Evolutionary conservation across 129 eudicot species (phyloP).

Genomic region (Silybum marianum): DNA sequence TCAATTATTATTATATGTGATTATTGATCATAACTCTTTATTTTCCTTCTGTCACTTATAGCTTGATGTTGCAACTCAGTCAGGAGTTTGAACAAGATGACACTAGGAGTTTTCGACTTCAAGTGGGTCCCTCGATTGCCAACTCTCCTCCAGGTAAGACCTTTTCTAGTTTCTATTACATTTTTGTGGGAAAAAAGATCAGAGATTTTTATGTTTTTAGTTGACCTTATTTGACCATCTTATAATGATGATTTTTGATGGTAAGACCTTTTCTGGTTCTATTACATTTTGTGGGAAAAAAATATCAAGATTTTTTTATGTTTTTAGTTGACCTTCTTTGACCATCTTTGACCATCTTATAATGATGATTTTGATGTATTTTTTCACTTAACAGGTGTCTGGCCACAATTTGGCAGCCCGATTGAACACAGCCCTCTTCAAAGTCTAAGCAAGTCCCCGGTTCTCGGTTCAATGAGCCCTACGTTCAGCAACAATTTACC

Average conservation of each 20-base stretch:
- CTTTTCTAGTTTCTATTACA: background rate
- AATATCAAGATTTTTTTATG: background rate
- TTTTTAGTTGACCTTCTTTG: background rate
- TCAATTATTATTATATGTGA: conserved; percentile 8
- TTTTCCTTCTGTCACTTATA: conserved; percentile 20
- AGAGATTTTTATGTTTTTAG: background rate
- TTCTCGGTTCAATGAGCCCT: conserved; percentile 52
- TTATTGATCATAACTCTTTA: conserved; percentile 1
- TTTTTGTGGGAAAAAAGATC: background rate
- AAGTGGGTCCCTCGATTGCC: conserved; percentile 59
- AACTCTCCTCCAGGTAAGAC: conserved; percentile 76
- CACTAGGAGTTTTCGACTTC: conserved; percentile 60
- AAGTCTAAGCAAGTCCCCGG: conserved; percentile 64
- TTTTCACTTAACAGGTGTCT: conserved; percentile 48
- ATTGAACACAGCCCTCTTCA: conserved; percentile 59
- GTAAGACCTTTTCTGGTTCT: conserved; percentile 32
- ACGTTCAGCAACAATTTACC: conserved; percentile 43
- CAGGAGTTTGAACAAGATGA: conserved; percentile 80
- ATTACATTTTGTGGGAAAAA: background rate
- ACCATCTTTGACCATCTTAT: conserved; percentile 1
- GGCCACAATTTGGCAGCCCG: conserved; percentile 69
- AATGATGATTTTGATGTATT: background rate
- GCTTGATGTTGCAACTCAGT: conserved; percentile 65
- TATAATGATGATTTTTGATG: background rate
- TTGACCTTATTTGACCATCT: conserved; percentile 1